These are phyloP conservation scores for Fusarium sp. DNA, from an alignment of 2,329 filamentous ascomycete genomes.

Conservation along the genomic window DNA sequence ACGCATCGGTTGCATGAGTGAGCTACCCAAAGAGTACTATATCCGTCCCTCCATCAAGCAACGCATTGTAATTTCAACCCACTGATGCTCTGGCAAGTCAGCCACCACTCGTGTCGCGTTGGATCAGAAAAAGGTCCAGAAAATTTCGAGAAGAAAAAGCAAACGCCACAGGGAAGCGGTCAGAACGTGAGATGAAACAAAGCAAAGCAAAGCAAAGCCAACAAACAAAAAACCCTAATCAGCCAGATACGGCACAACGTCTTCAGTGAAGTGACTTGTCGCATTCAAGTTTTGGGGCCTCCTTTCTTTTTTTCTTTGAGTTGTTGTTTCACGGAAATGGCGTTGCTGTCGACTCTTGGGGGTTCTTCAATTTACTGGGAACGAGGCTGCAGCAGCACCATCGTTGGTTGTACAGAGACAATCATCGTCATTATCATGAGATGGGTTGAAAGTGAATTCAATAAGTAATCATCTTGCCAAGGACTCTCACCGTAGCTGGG, in stretches of 20 bases:
- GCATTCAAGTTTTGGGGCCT: background rate
- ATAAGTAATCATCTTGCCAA: background rate
- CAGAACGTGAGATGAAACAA: slow-evolving; percentile 23
- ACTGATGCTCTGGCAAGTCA: slow-evolving; percentile 1
- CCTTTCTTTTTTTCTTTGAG: slow-evolving; percentile 3
- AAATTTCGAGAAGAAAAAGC: slow-evolving; percentile 41
- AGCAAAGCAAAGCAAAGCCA: slow-evolving; percentile 16
- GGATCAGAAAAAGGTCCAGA: slow-evolving; percentile 21
- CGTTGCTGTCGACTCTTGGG: slow-evolving; percentile 11
- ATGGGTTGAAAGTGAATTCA: background rate
- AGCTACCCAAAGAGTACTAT: background rate
- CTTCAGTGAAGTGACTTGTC: slow-evolving; percentile 28
- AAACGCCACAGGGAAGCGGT: slow-evolving; percentile 32
- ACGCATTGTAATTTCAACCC: background rate
- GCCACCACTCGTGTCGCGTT: background rate
- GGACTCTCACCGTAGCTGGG: slow-evolving; percentile 14
- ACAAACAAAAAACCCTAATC: slow-evolving; percentile 1
- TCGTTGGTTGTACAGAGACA: background rate
- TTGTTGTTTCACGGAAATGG: slow-evolving; percentile 6
- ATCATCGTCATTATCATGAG: background rate
- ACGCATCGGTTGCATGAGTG: slow-evolving; percentile 16
- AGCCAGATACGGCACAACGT: background rate
- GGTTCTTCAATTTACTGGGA: slow-evolving; percentile 11
- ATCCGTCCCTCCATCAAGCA: slow-evolving; percentile 9
- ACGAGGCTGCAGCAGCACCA: slow-evolving; percentile 11